A percentile compares a stretch with the other conserved stretches of the same genome.
Conservation (phyloP, 2,329 filamentous ascomycete species). For the Cytospora leucostoma region DNA sequence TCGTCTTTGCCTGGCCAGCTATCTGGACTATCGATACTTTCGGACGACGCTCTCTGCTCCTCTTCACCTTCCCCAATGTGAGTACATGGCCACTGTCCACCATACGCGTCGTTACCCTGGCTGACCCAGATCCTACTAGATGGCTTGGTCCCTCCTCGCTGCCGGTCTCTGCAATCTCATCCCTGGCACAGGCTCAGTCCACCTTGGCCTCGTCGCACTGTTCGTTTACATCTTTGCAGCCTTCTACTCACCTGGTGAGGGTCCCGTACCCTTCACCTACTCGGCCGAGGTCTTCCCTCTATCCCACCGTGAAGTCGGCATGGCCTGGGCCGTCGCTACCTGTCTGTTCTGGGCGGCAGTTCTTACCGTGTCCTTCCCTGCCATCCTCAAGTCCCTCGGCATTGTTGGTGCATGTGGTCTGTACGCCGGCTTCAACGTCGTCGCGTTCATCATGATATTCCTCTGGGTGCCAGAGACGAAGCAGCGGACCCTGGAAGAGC, state of each 20-base stretch:
- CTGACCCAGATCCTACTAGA: no score
- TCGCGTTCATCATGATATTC: conserved; percentile 59
- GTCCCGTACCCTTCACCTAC: conserved; percentile 64
- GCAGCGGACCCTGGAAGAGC: conserved; percentile 51
- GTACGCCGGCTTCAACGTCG: conserved; percentile 58
- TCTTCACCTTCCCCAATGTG: conserved; percentile 68
- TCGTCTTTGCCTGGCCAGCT: conserved; percentile 66
- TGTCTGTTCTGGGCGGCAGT: conserved; percentile 62
- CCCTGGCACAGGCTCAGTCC: conserved; percentile 28
- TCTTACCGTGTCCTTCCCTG: conserved; percentile 63
- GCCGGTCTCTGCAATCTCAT: conserved; percentile 59
- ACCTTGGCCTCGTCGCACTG: conserved; percentile 53
- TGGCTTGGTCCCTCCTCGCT: conserved; percentile 60
- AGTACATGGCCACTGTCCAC: background rate
- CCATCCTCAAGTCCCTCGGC: conserved; percentile 51
- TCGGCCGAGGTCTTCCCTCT: conserved; percentile 71
- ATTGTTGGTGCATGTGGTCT: conserved; percentile 50
- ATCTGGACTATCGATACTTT: conserved; percentile 69
- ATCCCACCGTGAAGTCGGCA: conserved; percentile 70
- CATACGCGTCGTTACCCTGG: no score
- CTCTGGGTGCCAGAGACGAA: conserved; percentile 61
- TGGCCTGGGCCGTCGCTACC: conserved; percentile 69
- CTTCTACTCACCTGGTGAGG: conserved; percentile 35
- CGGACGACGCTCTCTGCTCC: conserved; percentile 60
- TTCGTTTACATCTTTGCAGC: conserved; percentile 36